Evolutionary conservation across 768 basidiomycete genomes (phyloP).

Genomic region (Fibroporia radiculosa): DNA sequence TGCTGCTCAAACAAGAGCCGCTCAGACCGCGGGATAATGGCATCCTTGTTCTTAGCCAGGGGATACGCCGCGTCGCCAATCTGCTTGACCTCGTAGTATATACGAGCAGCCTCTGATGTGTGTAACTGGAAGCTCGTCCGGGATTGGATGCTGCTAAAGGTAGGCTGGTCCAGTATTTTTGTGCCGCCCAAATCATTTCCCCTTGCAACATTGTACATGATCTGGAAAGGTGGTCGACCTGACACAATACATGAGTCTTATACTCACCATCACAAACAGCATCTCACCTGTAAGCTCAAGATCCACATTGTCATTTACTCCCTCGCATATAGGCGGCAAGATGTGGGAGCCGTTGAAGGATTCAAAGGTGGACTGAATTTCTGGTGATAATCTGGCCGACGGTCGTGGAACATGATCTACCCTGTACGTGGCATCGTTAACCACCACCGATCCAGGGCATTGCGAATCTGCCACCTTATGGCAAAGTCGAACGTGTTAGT

Average conservation of each 20-base stretch:
- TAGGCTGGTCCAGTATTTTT: slow-evolving; percentile 65
- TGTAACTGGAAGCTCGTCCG: slow-evolving; percentile 76
- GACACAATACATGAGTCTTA: slow-evolving; percentile 3
- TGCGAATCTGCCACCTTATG: slow-evolving; percentile 76
- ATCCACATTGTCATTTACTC: slow-evolving; percentile 72
- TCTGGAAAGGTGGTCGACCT: slow-evolving; percentile 92
- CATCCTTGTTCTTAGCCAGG: slow-evolving; percentile 54
- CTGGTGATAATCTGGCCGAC: slow-evolving; percentile 54
- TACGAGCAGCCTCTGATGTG: slow-evolving; percentile 67
- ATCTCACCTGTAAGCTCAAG: slow-evolving; percentile 65
- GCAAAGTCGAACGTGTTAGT: too few species aligned
- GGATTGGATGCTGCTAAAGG: slow-evolving; percentile 79
- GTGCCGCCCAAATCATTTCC: slow-evolving; percentile 61
- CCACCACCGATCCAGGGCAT: slow-evolving; percentile 69
- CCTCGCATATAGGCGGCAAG: slow-evolving; percentile 75
- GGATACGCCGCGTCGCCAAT: slow-evolving; percentile 84
- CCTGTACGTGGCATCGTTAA: slow-evolving; percentile 52
- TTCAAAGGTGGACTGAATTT: slow-evolving; percentile 49
- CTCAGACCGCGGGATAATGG: slow-evolving; percentile 58
- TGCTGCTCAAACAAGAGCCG: slow-evolving; percentile 80
- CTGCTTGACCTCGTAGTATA: slow-evolving; percentile 87
- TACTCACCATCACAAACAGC: too few species aligned
- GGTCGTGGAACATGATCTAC: slow-evolving; percentile 82
- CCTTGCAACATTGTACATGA: slow-evolving; percentile 80
- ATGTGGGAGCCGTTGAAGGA: slow-evolving; percentile 67